These are phyloP conservation scores for Chrysoporthe cubensis DNA, from an alignment of 2,329 filamentous ascomycete species.

Conservation along the genomic window DNA sequence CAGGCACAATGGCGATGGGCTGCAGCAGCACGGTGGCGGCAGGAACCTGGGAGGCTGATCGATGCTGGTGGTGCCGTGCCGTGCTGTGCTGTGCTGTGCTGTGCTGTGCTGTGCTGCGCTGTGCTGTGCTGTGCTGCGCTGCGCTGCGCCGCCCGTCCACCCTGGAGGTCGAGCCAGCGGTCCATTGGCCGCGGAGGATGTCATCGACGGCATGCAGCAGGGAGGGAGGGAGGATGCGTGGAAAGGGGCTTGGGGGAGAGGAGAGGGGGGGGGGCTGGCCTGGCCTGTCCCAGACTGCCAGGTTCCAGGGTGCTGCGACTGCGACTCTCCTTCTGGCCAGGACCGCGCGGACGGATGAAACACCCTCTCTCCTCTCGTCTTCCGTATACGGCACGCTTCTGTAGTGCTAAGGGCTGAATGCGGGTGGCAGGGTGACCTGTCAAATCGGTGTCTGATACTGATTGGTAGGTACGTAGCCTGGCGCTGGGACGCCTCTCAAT, in stretches of 20 bases:
- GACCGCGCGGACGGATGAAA: slow-evolving; percentile 17
- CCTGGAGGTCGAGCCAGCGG: background rate
- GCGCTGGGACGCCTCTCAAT: slow-evolving; percentile 4
- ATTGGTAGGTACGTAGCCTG: background rate
- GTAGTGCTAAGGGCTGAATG: background rate
- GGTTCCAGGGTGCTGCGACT: slow-evolving; percentile 7
- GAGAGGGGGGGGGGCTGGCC: background rate
- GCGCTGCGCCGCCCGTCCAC: background rate
- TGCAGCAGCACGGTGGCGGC: background rate
- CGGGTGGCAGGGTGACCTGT: slow-evolving; percentile 6
- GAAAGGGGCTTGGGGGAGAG: background rate
- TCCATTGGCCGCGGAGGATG: slow-evolving; percentile 5
- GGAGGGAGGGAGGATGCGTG: slow-evolving; percentile 16
- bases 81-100: background rate
- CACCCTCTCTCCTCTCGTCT: slow-evolving; percentile 2
- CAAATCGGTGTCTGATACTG: slow-evolving; percentile 8
- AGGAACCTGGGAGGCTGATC: background rate
- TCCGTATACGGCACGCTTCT: background rate
- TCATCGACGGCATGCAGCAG: slow-evolving; percentile 5
- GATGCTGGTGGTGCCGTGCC: background rate
- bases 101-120: background rate
- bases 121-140: background rate
- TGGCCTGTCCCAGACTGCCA: background rate
- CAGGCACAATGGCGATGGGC: background rate
- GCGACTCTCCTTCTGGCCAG: background rate